Percentiles rank a stretch among this genome's conserved stretches.
Evolutionary conservation across 1,284 basidiomycete genomes (phyloP).

Genomic region (Ceratobasidium sp.): DNA sequence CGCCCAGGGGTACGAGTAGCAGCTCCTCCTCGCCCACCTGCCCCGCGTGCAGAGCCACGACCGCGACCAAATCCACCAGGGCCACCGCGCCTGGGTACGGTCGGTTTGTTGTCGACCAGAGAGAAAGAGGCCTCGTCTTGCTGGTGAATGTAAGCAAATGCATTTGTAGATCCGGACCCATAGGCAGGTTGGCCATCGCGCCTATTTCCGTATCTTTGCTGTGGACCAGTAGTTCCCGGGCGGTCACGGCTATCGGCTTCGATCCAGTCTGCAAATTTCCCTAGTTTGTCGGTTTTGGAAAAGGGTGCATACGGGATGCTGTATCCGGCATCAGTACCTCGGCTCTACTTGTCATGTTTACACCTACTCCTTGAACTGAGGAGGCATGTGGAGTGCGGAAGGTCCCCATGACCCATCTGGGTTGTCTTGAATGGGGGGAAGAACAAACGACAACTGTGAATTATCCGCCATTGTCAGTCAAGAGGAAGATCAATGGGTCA

Average conservation of each 20-base stretch:
- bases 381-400: conserved; percentile 73
- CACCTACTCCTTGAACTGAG: conserved; percentile 60
- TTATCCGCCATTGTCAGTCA: conserved; percentile 26
- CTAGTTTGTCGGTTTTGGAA: conserved; percentile 98
- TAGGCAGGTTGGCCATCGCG: conserved; percentile 68
- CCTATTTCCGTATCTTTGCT: conserved; percentile 38
- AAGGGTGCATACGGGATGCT: conserved; percentile 97
- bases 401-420: conserved; percentile 85
- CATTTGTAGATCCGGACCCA: conserved; percentile 79
- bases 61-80: conserved; percentile 62
- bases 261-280: conserved; percentile 98
- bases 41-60: conserved; percentile 54
- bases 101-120: conserved; percentile 87
- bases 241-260: conserved; percentile 63
- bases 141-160: conserved; percentile 98
- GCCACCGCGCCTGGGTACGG: conserved; percentile 67
- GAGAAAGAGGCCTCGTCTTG: conserved; percentile 99
- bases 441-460: conserved; percentile 66
- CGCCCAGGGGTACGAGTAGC: conserved; percentile 57
- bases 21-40: conserved; percentile 56
- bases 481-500: conserved; percentile 16
- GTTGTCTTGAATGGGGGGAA: conserved; percentile 80
- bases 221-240: conserved; percentile 51
- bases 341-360: no score
- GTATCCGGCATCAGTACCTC: conserved; percentile 49